Percentiles rank a stretch among this genome's conserved stretches.
These are phyloP conservation scores for Metschnikowia dekortorum DNA, from an alignment of 805 yeast genomes.

Conservation along the genomic window DNA sequence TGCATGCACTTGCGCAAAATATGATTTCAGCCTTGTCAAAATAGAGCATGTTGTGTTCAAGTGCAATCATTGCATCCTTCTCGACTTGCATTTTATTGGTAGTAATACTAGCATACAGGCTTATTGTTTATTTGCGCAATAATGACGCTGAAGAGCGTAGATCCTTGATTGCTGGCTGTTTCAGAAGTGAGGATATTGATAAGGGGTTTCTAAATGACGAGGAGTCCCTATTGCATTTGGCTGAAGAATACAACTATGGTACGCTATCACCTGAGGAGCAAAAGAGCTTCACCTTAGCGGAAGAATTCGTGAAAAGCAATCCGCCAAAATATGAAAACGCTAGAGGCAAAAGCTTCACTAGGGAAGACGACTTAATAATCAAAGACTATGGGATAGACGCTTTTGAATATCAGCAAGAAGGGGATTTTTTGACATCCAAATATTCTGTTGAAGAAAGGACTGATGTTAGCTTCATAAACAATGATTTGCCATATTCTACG, in stretches of 20 bases:
- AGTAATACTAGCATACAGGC: not conserved
- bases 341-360: conserved; percentile 30
- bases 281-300: conserved; percentile 29
- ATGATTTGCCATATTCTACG: conserved; percentile 37
- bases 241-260: conserved; percentile 35
- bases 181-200: conserved; percentile 24
- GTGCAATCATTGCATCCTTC: not conserved
- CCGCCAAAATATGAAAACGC: conserved; percentile 31
- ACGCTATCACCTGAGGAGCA: conserved; percentile 40
- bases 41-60: not conserved
- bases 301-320: conserved; percentile 27
- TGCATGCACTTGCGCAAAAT: not conserved
- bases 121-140: not conserved
- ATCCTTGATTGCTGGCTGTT: conserved; percentile 4
- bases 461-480: conserved; percentile 32
- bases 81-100: not conserved
- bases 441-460: conserved; percentile 38
- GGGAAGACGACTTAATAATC: conserved; percentile 26
- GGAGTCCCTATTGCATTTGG: conserved; percentile 30
- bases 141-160: not conserved
- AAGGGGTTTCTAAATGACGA: conserved; percentile 39
- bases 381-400: conserved; percentile 38
- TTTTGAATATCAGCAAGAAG: conserved; percentile 38
- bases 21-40: not conserved
- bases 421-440: conserved; percentile 26